phyloP scores from a whole-genome alignment of 495 filamentous ascomycete genomes.

The Talaromyces thailandensis region DNA sequence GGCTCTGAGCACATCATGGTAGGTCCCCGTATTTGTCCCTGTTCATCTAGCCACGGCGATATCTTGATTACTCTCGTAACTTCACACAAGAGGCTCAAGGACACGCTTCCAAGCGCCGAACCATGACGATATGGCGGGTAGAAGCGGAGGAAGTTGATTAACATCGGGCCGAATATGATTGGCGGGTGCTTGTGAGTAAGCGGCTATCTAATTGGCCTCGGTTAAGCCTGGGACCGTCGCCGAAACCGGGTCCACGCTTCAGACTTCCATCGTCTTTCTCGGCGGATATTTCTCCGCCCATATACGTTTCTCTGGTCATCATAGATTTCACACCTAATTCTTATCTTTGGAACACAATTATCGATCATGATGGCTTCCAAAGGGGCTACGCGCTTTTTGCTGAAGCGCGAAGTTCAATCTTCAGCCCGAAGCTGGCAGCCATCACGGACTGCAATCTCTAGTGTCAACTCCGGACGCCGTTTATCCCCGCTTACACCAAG shows the following conservation, averaged over 20 bases:
- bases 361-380: constrained; percentile 36
- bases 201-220: constrained; percentile 1
- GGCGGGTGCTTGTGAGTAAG: not conserved
- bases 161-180: not conserved
- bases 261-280: not conserved
- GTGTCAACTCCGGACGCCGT: constrained; percentile 14
- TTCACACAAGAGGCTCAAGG: not conserved
- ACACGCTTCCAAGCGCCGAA: not conserved
- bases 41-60: not conserved
- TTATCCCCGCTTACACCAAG: constrained; percentile 15
- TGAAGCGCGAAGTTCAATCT: constrained; percentile 33
- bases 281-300: not conserved
- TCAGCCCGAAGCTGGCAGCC: constrained; percentile 20
- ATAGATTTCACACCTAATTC: not conserved
- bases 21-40: not conserved
- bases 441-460: constrained; percentile 16
- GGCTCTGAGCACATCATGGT: not conserved
- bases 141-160: not conserved
- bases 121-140: not conserved
- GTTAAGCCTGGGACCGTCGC: not conserved
- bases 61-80: not conserved
- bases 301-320: not conserved
- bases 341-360: not conserved
- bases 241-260: not conserved
- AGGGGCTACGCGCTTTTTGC: constrained; percentile 30